Evolutionary conservation across 176 grass and related monocot species (phyloP).

Genomic region (Triticum turgidum): DNA sequence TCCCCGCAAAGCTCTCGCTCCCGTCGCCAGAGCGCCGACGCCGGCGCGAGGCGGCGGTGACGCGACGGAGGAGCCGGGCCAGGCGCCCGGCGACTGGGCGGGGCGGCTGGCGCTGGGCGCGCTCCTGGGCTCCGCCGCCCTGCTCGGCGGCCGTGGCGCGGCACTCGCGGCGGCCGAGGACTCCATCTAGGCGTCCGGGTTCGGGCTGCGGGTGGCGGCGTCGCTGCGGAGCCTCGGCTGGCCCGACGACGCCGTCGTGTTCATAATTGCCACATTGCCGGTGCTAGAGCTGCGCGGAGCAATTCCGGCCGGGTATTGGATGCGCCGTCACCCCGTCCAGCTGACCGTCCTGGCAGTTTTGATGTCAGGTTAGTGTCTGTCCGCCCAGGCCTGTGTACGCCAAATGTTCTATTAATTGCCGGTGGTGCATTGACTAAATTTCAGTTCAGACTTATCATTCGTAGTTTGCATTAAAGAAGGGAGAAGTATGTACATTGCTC

Average conservation of each 20-base stretch:
- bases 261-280: slow-evolving; percentile 69
- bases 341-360: slow-evolving; percentile 34
- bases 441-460: too few species aligned
- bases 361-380: too few species aligned
- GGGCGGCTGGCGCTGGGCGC: slow-evolving; percentile 20
- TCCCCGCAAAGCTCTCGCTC: too few species aligned
- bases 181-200: slow-evolving; percentile 47
- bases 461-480: too few species aligned
- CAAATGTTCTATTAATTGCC: too few species aligned
- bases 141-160: slow-evolving; percentile 24
- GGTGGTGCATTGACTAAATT: too few species aligned
- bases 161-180: slow-evolving; percentile 41
- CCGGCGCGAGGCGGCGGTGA: too few species aligned
- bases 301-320: slow-evolving; percentile 86
- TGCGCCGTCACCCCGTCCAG: slow-evolving; percentile 67
- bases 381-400: too few species aligned
- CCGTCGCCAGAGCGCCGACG: too few species aligned
- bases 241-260: slow-evolving; percentile 81
- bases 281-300: slow-evolving; percentile 87
- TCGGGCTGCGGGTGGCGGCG: neutral
- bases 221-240: slow-evolving; percentile 74
- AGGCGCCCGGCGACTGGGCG: neutral
- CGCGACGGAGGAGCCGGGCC: too few species aligned
- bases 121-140: slow-evolving; percentile 26
- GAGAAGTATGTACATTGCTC: too few species aligned